Conservation (phyloP, 306 rosid genomes). For the Astragalus glycyphyllos region DNA sequence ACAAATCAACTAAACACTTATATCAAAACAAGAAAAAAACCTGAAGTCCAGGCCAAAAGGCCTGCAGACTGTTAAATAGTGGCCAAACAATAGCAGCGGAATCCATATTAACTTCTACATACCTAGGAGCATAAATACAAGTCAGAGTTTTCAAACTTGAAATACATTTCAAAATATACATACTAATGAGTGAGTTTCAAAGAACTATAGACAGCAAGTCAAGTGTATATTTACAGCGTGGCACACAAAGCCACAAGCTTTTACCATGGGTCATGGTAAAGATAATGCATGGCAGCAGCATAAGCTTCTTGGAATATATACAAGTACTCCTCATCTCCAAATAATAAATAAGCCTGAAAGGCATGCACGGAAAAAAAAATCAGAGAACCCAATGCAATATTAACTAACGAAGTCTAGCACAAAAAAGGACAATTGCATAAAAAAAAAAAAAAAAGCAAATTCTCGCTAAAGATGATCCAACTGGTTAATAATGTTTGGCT, state of each 20-base stretch:
- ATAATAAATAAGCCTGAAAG: slow-evolving; percentile 88
- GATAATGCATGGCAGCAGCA: slow-evolving; percentile 93
- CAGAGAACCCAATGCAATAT: background rate
- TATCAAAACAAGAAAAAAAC: slow-evolving; percentile 51
- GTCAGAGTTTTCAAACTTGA: slow-evolving; percentile 32
- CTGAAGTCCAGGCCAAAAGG: slow-evolving; percentile 99
- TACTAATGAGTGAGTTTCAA: slow-evolving; percentile 25
- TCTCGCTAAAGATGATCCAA: background rate
- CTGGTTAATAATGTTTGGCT: background rate
- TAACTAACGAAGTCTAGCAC: slow-evolving; percentile 27
- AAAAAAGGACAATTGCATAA: background rate
- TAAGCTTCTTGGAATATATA: slow-evolving; percentile 97
- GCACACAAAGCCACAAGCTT: slow-evolving; percentile 52
- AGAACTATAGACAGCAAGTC: slow-evolving; percentile 37
- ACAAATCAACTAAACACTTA: slow-evolving; percentile 34
- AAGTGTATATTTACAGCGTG: slow-evolving; percentile 42
- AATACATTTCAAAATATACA: slow-evolving; percentile 29
- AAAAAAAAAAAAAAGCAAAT: background rate
- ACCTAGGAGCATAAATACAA: slow-evolving; percentile 63
- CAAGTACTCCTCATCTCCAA: slow-evolving; percentile 97
- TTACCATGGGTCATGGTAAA: slow-evolving; percentile 96
- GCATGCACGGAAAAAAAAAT: slow-evolving; percentile 38
- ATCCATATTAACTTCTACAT: slow-evolving; percentile 98
- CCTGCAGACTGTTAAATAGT: slow-evolving; percentile 94
- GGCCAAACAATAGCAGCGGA: slow-evolving; percentile 98